A percentile compares a stretch with the other conserved stretches of the same genome.
These are phyloP conservation scores for Naegleria lovaniensis DNA, from an alignment of 208 protist species.

Conservation along the genomic window DNA sequence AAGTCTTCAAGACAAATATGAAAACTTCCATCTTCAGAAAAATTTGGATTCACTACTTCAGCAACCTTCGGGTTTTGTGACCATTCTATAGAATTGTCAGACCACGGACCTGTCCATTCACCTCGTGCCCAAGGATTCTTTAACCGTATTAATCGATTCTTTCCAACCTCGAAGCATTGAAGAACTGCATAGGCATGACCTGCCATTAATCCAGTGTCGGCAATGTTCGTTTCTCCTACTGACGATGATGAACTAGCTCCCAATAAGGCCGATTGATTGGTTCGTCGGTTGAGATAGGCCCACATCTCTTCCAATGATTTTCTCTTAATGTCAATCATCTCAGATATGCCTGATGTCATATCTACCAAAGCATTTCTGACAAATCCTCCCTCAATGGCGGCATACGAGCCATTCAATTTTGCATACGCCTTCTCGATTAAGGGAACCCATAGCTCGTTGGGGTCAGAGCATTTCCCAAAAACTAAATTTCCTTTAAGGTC, in stretches of 20 bases:
- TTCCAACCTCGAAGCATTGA: slow-evolving; percentile 7
- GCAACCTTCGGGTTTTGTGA: neutral
- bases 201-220: slow-evolving; percentile 26
- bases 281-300: neutral
- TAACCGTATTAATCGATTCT: neutral
- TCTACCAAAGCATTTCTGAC: slow-evolving; percentile 42
- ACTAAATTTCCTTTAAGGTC: slow-evolving; percentile 58
- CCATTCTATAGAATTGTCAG: slow-evolving; percentile 33
- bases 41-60: neutral
- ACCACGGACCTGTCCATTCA: slow-evolving; percentile 47
- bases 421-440: slow-evolving; percentile 80
- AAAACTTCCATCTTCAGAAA: slow-evolving; percentile 11
- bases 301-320: neutral
- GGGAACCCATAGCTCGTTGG: slow-evolving; percentile 62
- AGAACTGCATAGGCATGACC: slow-evolving; percentile 42
- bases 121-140: slow-evolving; percentile 42
- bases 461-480: slow-evolving; percentile 33
- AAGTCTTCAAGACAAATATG: neutral
- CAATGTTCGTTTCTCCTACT: neutral
- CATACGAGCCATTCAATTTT: slow-evolving; percentile 78
- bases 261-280: neutral
- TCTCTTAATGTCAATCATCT: neutral
- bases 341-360: slow-evolving; percentile 48
- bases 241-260: neutral
- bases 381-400: slow-evolving; percentile 61